Evolutionary conservation across 1,284 basidiomycete genomes (phyloP), one percentile per base, ranked within the genome.

Genomic region (Microstroma glucosiphilum): DNA sequence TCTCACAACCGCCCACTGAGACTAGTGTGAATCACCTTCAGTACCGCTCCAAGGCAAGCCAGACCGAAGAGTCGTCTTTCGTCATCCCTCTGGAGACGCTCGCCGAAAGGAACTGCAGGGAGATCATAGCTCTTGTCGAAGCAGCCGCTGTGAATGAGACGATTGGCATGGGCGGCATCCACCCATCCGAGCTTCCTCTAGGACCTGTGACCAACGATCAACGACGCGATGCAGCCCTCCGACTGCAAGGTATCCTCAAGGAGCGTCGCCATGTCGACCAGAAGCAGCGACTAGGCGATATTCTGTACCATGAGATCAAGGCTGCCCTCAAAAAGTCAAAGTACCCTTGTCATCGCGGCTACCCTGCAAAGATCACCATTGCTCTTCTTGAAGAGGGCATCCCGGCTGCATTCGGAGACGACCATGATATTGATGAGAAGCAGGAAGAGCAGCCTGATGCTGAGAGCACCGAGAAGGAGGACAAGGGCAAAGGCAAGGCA

Each of bases 301-400:
- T 71, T 43, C 62, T 78, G 40, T 90, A 87, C 83, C 87, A 88
- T 77, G 85, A 87, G 51, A 82, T 91, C 74, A 37, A 37, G 30
- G 9, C 30, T 3, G 30, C 30, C 30, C 30, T 37, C 9, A 3
- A 9, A 37, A 37, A 37, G 9, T 3, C 30, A 3, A 37, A 91
- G 90, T 79, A 83, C 84, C 7, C 88, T 88, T 72, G 89, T 88
- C 12, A 83, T 91, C 78, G 91, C 89, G 77, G 84, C 85, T 58
- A 88, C 89, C 63, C 73, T 37, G 30, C 72, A 41, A 76, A 74
- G 68, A 60, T 76, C 23, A 75, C 90, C 1, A 90, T 93, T 69
- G 82, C 85, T 1, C 83, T 93, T 11, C 82, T 93, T 61, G 90
- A 92, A 51, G 58, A 43, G 49, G 62, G 30, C 9, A 37, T 4